A percentile compares a stretch with the other conserved stretches of the same genome.
phyloP scores from a whole-genome alignment of 1,284 basidiomycete species.

The Malassezia vespertilionis region DNA sequence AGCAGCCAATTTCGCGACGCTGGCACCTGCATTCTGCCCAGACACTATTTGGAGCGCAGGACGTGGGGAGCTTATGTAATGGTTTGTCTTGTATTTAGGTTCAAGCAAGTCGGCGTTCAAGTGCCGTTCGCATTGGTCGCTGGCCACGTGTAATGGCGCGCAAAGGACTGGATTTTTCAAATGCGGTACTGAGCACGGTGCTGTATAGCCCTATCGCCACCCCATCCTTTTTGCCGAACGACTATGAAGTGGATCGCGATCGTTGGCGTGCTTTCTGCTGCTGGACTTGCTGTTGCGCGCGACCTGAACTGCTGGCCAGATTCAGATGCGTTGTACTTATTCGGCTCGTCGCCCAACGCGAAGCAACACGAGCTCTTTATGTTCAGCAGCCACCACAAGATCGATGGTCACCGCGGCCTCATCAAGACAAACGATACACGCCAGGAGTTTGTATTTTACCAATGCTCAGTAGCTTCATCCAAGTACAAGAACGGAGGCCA shows the following conservation, averaged over 20 bases:
- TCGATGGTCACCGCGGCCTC: slow-evolving; percentile 4
- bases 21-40: slow-evolving; percentile 2
- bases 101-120: neutral
- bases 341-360: neutral
- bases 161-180: neutral
- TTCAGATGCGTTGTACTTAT: neutral
- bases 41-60: no score
- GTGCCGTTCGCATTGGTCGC: neutral
- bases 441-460: slow-evolving; percentile 5
- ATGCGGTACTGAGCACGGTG: neutral
- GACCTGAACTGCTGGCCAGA: neutral
- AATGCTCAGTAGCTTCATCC: neutral
- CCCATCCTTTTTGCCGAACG: no score
- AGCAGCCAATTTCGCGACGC: slow-evolving; percentile 22
- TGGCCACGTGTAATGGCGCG: neutral
- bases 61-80: neutral
- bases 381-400: neutral
- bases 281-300: neutral
- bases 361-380: neutral
- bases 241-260: no score
- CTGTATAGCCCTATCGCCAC: no score
- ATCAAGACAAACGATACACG: neutral
- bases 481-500: slow-evolving; percentile 9
- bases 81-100: neutral
- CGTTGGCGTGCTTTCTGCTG: no score